A percentile compares a stretch with the other conserved stretches of the same genome.
Evolutionary conservation across 805 yeast species (phyloP).

Genomic region (Ogataea glucozyma): DNA sequence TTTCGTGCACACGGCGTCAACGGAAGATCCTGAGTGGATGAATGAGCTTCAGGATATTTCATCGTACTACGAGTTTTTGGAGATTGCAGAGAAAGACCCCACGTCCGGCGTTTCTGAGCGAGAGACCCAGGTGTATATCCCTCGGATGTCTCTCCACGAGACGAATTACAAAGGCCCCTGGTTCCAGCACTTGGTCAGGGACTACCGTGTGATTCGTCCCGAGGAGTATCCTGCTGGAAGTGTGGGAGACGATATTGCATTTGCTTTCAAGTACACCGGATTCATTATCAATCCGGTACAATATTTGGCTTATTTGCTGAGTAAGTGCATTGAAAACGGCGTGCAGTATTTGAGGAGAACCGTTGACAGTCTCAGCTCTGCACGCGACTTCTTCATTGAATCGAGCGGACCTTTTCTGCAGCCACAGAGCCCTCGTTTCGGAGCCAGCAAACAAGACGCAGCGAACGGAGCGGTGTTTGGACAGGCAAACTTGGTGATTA

Average conservation of each 20-base stretch:
- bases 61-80: slow-evolving; percentile 39
- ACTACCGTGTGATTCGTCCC: slow-evolving; percentile 33
- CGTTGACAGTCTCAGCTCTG: slow-evolving; percentile 24
- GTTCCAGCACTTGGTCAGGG: slow-evolving; percentile 41
- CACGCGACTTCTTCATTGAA: slow-evolving; percentile 7
- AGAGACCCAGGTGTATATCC: slow-evolving; percentile 33
- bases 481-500: slow-evolving; percentile 46
- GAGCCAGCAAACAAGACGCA: slow-evolving; percentile 12
- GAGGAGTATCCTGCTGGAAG: slow-evolving; percentile 34
- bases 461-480: slow-evolving; percentile 28
- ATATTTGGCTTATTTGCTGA: slow-evolving; percentile 53
- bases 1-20: slow-evolving; percentile 44
- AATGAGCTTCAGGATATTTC: slow-evolving; percentile 38
- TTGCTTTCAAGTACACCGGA: slow-evolving; percentile 56
- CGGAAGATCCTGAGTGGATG: slow-evolving; percentile 30
- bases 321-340: slow-evolving; percentile 47
- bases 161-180: slow-evolving; percentile 38
- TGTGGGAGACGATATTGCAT: slow-evolving; percentile 32
- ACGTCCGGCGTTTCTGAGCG: slow-evolving; percentile 39
- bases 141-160: slow-evolving; percentile 27
- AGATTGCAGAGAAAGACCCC: slow-evolving; percentile 41
- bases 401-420: neutral
- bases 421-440: slow-evolving; percentile 11
- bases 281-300: slow-evolving; percentile 63
- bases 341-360: slow-evolving; percentile 45